Percentiles rank a stretch among this genome's conserved stretches.
These are phyloP conservation scores for Thelonectria discophora DNA, from an alignment of 2,329 filamentous ascomycete species.

Conservation along the genomic window DNA sequence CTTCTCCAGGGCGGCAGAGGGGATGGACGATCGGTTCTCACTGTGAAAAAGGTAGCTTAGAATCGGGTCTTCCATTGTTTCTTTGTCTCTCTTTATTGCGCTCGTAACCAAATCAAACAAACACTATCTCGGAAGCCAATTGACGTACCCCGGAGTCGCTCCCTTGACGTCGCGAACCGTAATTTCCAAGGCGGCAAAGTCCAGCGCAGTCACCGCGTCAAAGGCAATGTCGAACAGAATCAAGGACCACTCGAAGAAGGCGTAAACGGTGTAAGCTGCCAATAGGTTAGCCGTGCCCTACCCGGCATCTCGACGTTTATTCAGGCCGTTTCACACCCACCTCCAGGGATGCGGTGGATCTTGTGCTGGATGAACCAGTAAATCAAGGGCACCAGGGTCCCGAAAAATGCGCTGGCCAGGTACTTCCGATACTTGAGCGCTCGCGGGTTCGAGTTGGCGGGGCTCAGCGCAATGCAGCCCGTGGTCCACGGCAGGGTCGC, in stretches of 20 bases:
- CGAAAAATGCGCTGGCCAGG: conserved; percentile 85
- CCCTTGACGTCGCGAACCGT: conserved; percentile 89
- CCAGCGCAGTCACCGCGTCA: conserved; percentile 91
- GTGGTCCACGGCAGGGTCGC: conserved; percentile 95
- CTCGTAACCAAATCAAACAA: conserved; percentile 41
- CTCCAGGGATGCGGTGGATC: conserved; percentile 90
- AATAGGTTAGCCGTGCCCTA: conserved; percentile 16
- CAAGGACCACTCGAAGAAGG: conserved; percentile 97
- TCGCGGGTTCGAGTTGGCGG: conserved; percentile 81
- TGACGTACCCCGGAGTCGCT: conserved; percentile 96
- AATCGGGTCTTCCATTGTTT: conserved; percentile 41
- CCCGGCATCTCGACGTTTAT: background rate
- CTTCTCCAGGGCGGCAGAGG: conserved; percentile 70
- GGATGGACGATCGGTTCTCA: conserved; percentile 56
- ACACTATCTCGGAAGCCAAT: conserved; percentile 88
- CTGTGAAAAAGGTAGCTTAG: conserved; percentile 58
- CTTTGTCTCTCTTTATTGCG: conserved; percentile 43
- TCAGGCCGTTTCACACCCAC: conserved; percentile 79
- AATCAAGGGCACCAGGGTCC: conserved; percentile 85
- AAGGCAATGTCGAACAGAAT: conserved; percentile 96
- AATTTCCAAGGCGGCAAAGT: conserved; percentile 90
- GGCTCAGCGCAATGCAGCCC: conserved; percentile 88
- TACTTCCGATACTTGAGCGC: conserved; percentile 91
- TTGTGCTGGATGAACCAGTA: conserved; percentile 99
- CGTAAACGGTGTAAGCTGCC: conserved; percentile 93